A percentile compares a stretch with the other conserved stretches of the same genome.
Conservation (phyloP, 2,329 filamentous ascomycete species). For the Atkinsonella texensis region DNA sequence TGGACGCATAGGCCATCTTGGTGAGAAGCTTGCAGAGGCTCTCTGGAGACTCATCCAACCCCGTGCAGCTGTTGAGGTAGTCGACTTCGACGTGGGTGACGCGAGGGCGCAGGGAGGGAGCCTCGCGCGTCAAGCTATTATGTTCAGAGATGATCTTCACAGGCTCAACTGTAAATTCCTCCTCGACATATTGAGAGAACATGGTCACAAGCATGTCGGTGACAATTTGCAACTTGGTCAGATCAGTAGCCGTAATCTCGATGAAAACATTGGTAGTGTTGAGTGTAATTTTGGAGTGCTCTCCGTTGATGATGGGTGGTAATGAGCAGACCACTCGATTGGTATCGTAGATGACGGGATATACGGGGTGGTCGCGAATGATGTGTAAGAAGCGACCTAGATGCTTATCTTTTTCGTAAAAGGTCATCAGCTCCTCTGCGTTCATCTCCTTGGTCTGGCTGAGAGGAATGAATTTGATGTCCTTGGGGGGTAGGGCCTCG, state of each 20-base stretch:
- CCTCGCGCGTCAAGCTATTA: conserved; percentile 71
- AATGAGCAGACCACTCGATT: conserved; percentile 81
- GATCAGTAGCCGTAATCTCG: conserved; percentile 90
- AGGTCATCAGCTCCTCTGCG: conserved; percentile 78
- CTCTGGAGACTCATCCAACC: conserved; percentile 61
- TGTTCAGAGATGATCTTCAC: conserved; percentile 87
- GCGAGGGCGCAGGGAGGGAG: conserved; percentile 69
- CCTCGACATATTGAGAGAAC: conserved; percentile 85
- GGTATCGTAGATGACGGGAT: conserved; percentile 90
- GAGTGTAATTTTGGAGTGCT: conserved; percentile 91
- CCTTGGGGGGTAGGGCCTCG: conserved; percentile 79
- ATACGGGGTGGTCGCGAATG: conserved; percentile 84
- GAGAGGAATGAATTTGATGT: conserved; percentile 81
- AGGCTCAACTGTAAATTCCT: conserved; percentile 87
- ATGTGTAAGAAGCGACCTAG: conserved; percentile 86
- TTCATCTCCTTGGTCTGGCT: conserved; percentile 89
- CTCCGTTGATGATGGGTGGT: conserved; percentile 93
- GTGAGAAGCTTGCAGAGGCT: conserved; percentile 68
- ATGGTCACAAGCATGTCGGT: conserved; percentile 93
- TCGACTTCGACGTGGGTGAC: conserved; percentile 72
- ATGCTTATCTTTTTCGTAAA: conserved; percentile 92
- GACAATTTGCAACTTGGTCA: conserved; percentile 92
- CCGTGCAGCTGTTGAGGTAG: conserved; percentile 90
- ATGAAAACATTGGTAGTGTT: conserved; percentile 92
- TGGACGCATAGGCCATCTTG: conserved; percentile 81